phyloP scores from a whole-genome alignment of 176 grass and related monocot species.

The Eleusine coracana region DNA sequence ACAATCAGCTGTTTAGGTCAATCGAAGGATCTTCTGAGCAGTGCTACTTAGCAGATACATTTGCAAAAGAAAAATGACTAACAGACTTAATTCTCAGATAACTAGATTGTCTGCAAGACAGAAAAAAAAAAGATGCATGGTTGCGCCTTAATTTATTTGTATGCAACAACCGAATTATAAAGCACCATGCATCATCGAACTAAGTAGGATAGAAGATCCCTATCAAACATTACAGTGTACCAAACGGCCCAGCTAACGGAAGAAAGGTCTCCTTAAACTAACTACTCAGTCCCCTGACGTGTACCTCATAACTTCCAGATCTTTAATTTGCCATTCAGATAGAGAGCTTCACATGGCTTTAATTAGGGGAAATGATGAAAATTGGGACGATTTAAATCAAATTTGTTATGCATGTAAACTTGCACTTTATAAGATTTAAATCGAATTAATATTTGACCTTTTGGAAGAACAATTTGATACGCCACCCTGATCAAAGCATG shows the following conservation, averaged over 20 bases:
- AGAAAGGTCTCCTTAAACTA: constrained; percentile 56
- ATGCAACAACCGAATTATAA: constrained; percentile 35
- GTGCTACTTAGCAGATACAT: too few species aligned
- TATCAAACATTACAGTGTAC: constrained; percentile 38
- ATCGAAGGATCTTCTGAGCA: too few species aligned
- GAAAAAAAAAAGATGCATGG: too few species aligned
- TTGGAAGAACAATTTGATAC: too few species aligned
- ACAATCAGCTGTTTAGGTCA: too few species aligned
- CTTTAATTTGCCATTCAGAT: not conserved
- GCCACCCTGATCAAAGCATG: too few species aligned
- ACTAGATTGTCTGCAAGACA: too few species aligned
- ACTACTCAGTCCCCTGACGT: constrained; percentile 31
- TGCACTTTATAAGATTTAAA: too few species aligned
- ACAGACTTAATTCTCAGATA: too few species aligned
- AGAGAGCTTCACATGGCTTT: not conserved
- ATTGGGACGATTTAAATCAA: not conserved
- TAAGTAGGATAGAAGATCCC: constrained; percentile 37
- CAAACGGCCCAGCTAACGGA: constrained; percentile 31
- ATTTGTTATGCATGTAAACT: not conserved
- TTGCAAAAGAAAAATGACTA: too few species aligned
- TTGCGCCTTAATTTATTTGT: not conserved
- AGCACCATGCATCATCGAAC: constrained; percentile 7
- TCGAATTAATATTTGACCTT: too few species aligned
- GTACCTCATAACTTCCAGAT: constrained; percentile 39
- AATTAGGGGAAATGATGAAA: not conserved